Percentiles rank a stretch among this genome's conserved stretches.
Conservation (phyloP, 2,329 filamentous ascomycete genomes). For the Verticillium isaacii region DNA sequence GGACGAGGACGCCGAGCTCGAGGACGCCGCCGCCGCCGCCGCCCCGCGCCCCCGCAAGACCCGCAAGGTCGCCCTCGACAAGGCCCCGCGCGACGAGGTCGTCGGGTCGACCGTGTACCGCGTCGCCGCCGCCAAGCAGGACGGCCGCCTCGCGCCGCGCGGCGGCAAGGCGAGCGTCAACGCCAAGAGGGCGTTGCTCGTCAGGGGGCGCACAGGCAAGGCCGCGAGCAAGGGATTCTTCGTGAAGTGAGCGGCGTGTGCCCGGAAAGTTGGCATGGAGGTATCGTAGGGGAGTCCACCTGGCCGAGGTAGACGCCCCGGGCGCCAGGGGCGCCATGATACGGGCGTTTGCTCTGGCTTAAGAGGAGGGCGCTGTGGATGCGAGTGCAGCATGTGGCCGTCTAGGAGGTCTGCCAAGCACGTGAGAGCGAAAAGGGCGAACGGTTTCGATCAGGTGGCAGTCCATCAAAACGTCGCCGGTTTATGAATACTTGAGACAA, state of each 20-base stretch:
- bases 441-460: too few relatives aligned
- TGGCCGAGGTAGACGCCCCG: too few relatives aligned
- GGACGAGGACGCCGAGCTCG: constrained; percentile 18
- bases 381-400: too few relatives aligned
- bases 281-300: too few relatives aligned
- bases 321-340: too few relatives aligned
- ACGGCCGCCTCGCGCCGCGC: constrained; percentile 44
- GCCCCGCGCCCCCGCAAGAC: constrained; percentile 28
- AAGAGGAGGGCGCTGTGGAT: too few relatives aligned
- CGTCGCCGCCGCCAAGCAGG: constrained; percentile 34
- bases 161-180: constrained; percentile 34
- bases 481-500: too few relatives aligned
- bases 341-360: too few relatives aligned
- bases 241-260: constrained; percentile 13
- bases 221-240: constrained; percentile 40
- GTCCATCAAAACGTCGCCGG: too few relatives aligned
- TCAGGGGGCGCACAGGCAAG: constrained; percentile 34
- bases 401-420: too few relatives aligned
- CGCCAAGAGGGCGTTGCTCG: constrained; percentile 39
- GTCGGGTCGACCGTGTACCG: constrained; percentile 52
- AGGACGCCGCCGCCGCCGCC: constrained; percentile 16
- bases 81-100: constrained; percentile 38
- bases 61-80: constrained; percentile 33
- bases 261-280: too few relatives aligned
- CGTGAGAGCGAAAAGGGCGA: too few relatives aligned